phyloP scores from a whole-genome alignment of 805 yeast species.

The Candida odintsovae region DNA sequence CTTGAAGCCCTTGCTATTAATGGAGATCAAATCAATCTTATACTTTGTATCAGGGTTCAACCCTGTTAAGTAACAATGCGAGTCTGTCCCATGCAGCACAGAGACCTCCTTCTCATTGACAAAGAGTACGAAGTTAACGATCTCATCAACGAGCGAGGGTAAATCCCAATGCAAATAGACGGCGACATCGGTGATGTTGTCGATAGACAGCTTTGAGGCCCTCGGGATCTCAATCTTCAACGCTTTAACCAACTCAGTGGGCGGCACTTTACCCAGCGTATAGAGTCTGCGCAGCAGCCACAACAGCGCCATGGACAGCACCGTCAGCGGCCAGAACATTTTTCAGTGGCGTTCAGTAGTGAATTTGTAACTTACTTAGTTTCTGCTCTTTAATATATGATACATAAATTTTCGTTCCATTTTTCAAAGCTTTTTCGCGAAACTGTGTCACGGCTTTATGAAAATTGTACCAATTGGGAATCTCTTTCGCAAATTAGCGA shows the following conservation, averaged over 20 bases:
- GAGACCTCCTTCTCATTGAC: slow-evolving; percentile 35
- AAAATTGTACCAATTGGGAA: too few relatives aligned
- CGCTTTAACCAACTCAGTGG: slow-evolving; percentile 38
- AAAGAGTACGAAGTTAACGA: slow-evolving; percentile 32
- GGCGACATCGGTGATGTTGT: slow-evolving; percentile 39
- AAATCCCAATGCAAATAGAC: slow-evolving; percentile 54
- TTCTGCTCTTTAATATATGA: too few relatives aligned
- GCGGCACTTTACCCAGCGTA: slow-evolving; percentile 30
- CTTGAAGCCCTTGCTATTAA: slow-evolving; percentile 33
- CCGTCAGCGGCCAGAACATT: slow-evolving; percentile 18
- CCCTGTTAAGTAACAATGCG: slow-evolving; percentile 29
- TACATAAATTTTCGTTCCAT: not conserved
- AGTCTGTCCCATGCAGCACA: slow-evolving; percentile 29
- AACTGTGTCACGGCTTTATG: too few relatives aligned
- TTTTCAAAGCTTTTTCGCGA: not conserved
- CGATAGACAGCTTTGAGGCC: slow-evolving; percentile 49
- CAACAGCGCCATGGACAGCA: slow-evolving; percentile 13
- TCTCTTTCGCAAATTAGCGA: too few relatives aligned
- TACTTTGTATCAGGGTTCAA: slow-evolving; percentile 32
- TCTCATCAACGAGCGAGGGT: slow-evolving; percentile 16
- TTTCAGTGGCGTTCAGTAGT: too few relatives aligned
- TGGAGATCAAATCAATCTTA: slow-evolving; percentile 38
- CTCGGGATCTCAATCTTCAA: slow-evolving; percentile 51
- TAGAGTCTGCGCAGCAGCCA: slow-evolving; percentile 21
- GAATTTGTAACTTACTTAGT: too few relatives aligned